phyloP scores from a whole-genome alignment of 805 yeast genomes.

The Lachancea lanzarotensis region DNA sequence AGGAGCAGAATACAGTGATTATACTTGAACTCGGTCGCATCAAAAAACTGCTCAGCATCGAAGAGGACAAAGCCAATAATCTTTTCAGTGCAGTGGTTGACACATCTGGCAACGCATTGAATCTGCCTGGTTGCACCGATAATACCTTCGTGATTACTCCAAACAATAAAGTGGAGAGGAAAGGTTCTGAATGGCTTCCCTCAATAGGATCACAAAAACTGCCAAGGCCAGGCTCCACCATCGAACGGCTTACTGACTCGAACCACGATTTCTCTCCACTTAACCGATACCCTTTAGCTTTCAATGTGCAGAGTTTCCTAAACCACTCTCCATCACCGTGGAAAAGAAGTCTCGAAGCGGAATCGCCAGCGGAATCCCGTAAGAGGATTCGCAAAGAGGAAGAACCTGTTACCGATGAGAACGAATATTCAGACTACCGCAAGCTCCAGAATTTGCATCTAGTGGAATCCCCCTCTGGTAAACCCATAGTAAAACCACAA shows the following conservation, averaged over 20 bases:
- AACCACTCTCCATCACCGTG: constrained; percentile 1
- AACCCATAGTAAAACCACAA: constrained; percentile 1
- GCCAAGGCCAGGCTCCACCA: neutral
- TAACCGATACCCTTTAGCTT: neutral
- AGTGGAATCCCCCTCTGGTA: constrained; percentile 1
- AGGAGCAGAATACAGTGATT: constrained; percentile 18
- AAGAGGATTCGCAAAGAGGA: neutral
- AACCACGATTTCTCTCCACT: constrained; percentile 1
- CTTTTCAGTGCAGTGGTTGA: constrained; percentile 5
- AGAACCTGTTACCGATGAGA: constrained; percentile 2
- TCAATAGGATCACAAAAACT: neutral
- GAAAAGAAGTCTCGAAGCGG: neutral
- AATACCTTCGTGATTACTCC: neutral
- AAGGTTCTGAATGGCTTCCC: constrained; percentile 1
- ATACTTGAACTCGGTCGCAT: constrained; percentile 16
- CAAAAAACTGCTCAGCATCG: constrained; percentile 8
- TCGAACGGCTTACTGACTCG: neutral
- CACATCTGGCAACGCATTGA: constrained; percentile 1
- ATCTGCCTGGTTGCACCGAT: neutral
- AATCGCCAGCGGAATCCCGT: neutral
- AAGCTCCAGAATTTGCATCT: neutral
- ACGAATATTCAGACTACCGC: neutral
- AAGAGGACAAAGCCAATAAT: constrained; percentile 9
- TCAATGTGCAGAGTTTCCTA: neutral
- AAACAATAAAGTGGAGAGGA: neutral